Evolutionary conservation across 1,284 basidiomycete species (phyloP), one percentile per base, ranked within the genome.

Genomic region (Inonotus hispidus): DNA sequence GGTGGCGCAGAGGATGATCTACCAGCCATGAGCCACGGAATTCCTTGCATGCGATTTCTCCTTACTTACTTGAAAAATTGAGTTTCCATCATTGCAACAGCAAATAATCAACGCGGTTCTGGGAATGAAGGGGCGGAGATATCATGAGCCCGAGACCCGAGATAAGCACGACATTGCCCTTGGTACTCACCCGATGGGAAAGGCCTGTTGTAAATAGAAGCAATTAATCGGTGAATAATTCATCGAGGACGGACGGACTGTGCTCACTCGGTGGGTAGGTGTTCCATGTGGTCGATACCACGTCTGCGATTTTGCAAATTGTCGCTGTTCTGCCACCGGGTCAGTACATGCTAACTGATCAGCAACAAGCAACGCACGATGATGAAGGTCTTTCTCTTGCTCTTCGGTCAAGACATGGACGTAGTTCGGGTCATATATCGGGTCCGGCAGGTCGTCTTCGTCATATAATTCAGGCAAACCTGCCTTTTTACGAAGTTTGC

Each of bases 201-300:
- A 94, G 4, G 92, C 91, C 86, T 87, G n/a, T 14, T 21, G 41
- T 21, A 43, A 43, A 5, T 21, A 19, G 23, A 13, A 29, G 27
- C 29, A 52, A 57, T 13, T 23, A 19, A 56, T 37, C 25, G 41
- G 14, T n/a, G 35, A 41, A 43, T n/a, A 43, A 14, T 16, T 16
- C 41, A 43, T 23, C 21, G 21, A n/a, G 11, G 21, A 56, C 27
- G 25, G 14, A 41, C 37, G 11, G 19, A 56, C 21, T 5, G 29
- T 14, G 67, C 80, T 63, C 69, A 85, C 87, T 54, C 86, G 77
- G 71, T 95, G 92, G 0, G 93, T 93, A 59, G 87, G 85, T 3
- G 91, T 94, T 45, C 90, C 92, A 71, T 94, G 91, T 6, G 92
- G 85, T 45, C 90, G 79, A 72, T 95, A 95, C 90, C 92, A 95